Percentiles rank a stretch among this genome's conserved stretches.
These are phyloP conservation scores for Suhomyces chickasaworum DNA, from an alignment of 1,139 yeast species.

Conservation along the genomic window DNA sequence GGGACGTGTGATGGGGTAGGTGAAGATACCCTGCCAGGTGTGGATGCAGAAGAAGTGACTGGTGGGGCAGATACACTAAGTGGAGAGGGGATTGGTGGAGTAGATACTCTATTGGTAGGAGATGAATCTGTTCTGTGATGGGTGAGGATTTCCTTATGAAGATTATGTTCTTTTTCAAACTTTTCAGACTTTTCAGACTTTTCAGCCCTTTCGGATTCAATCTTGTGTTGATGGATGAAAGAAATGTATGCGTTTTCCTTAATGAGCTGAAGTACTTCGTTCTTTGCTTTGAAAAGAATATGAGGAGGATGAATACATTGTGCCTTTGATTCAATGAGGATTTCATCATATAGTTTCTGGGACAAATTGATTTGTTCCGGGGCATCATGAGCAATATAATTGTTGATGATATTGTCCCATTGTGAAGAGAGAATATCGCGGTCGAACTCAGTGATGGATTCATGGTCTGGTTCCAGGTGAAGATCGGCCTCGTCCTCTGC, in stretches of 20 bases:
- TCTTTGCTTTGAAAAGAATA: conserved; percentile 42
- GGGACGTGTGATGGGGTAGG: too few relatives aligned
- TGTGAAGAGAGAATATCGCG: conserved; percentile 22
- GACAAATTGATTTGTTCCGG: conserved; percentile 51
- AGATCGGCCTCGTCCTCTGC: conserved; percentile 20
- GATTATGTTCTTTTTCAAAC: neutral
- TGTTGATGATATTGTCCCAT: conserved; percentile 35
- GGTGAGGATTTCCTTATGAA: neutral
- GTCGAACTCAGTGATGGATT: conserved; percentile 16
- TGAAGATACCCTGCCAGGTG: neutral
- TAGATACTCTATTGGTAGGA: neutral
- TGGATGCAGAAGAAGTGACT: conserved; percentile 1
- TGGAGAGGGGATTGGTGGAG: conserved; percentile 5
- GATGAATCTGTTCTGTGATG: neutral
- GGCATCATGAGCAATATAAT: conserved; percentile 35
- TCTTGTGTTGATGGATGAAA: conserved; percentile 11
- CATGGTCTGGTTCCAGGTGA: conserved; percentile 5
- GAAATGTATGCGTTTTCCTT: conserved; percentile 46
- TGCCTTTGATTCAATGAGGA: conserved; percentile 31
- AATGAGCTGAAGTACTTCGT: conserved; percentile 44
- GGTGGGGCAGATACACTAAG: conserved; percentile 8
- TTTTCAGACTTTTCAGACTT: neutral
- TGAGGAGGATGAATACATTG: conserved; percentile 40
- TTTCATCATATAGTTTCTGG: conserved; percentile 31
- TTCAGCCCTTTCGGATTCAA: neutral